These are phyloP conservation scores for Hanseniaspora clermontiae DNA, from an alignment of 805 yeast species.

Conservation along the genomic window DNA sequence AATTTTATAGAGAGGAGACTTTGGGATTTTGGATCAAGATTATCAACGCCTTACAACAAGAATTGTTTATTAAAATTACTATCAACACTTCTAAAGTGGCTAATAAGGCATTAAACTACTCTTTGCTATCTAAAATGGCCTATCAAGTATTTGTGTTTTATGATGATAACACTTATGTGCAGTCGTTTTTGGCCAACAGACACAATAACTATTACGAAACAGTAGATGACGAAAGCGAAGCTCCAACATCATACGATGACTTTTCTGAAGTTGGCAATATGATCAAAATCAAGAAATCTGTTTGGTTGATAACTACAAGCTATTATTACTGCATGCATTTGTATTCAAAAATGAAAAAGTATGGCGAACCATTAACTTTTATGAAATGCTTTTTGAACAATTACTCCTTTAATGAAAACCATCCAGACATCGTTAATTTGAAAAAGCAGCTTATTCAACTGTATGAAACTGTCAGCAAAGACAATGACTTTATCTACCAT, in stretches of 20 bases:
- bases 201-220: neutral
- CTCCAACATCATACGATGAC: neutral
- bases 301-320: slow-evolving; percentile 1
- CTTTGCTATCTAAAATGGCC: slow-evolving; percentile 10
- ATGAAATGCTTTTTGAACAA: slow-evolving; percentile 38
- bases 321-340: slow-evolving; percentile 46
- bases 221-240: neutral
- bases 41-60: slow-evolving; percentile 4
- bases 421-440: slow-evolving; percentile 26
- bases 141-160: slow-evolving; percentile 7
- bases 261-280: neutral
- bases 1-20: neutral
- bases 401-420: slow-evolving; percentile 18
- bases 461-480: slow-evolving; percentile 44
- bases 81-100: neutral
- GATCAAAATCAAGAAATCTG: neutral
- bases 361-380: slow-evolving; percentile 68
- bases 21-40: neutral
- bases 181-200: neutral
- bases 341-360: slow-evolving; percentile 50
- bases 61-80: slow-evolving; percentile 7
- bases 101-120: neutral
- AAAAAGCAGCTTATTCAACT: slow-evolving; percentile 29
- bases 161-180: neutral
- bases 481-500: slow-evolving; percentile 83